Evolutionary conservation across 2,329 filamentous ascomycete species (phyloP).

Genomic region (Penicillium sp.): DNA sequence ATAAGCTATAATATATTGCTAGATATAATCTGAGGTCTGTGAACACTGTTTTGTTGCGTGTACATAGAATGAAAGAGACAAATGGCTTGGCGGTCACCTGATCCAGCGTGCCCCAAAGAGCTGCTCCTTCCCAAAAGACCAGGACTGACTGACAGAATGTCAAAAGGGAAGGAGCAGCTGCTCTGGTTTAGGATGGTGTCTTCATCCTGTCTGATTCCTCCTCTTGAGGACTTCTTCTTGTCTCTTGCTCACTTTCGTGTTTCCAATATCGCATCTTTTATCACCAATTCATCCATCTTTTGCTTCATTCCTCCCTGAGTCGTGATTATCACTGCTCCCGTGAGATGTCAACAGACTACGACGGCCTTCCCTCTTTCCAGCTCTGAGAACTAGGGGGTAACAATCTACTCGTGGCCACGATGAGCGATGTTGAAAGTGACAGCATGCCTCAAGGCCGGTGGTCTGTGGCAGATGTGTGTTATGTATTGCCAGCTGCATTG

Average conservation of each 20-base stretch:
- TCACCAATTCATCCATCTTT: not conserved
- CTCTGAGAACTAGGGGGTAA: not conserved
- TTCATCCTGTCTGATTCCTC: not conserved
- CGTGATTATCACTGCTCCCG: not conserved
- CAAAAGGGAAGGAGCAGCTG: not conserved
- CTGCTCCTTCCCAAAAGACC: constrained; percentile 3
- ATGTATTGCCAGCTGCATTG: not conserved
- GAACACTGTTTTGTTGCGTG: no score
- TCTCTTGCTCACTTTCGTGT: not conserved
- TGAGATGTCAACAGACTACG: not conserved
- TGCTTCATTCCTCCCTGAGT: not conserved
- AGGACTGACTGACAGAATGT: not conserved
- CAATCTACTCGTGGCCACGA: not conserved
- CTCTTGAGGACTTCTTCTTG: not conserved
- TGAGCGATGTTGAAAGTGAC: not conserved
- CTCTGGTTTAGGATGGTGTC: not conserved
- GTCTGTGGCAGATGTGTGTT: constrained; percentile 36
- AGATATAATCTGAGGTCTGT: no score
- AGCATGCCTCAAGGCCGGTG: constrained; percentile 23
- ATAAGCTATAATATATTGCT: no score
- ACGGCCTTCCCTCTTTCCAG: not conserved
- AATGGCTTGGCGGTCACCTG: not conserved
- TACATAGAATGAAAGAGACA: no score
- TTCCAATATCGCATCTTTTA: not conserved
- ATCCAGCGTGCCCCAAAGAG: not conserved